Evolutionary conservation across 805 yeast species (phyloP), one percentile per base, ranked within the genome.

Genomic region (Ogataea paraovalis): DNA sequence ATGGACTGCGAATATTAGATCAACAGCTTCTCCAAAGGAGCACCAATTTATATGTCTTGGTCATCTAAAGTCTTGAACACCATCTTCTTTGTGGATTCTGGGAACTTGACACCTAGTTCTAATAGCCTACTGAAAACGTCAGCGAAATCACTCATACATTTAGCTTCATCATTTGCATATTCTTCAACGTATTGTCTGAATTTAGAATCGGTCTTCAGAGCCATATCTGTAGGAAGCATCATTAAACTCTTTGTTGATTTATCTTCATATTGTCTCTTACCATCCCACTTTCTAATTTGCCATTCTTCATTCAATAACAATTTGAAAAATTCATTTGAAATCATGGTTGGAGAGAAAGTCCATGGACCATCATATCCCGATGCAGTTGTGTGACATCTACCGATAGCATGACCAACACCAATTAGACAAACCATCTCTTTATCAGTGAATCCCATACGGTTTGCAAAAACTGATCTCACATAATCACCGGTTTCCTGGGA

Each of bases 341-440:
- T 85, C 53, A 72, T 66, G 27, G 85, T 86, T 46, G 94, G 88
- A 36, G 85, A 79, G 46, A 84, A 85, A 34, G 92, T 91, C 96
- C 96, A 88, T 51, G 92, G 90, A 13, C 96, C 96, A 54, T 86
- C 94, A 70, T 74, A 89, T 2, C 95, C 95, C 20, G 89, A 79
- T 51, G 82, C 78, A 53, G 74, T 64, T 48, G 60, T 59, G 54
- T 75, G 80, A 51, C 79, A 72, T 56, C 79, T 60, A 23, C 80
- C 80, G 36, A 76, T 50, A 12, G 72, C 68, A 57, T 76, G 80
- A 13, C 77, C 77, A 28, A 64, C 68, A 34, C 80, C 80, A 38
- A 73, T 64, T 43, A 76, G 59, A 39, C 70, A 68, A 19, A 74
- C 79, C 49, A 73, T 68, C 55, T 76, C 80, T 55, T 64, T 62